These are phyloP conservation scores for Acacia concinna DNA, from an alignment of 331 rosid species.

Conservation along the genomic window DNA sequence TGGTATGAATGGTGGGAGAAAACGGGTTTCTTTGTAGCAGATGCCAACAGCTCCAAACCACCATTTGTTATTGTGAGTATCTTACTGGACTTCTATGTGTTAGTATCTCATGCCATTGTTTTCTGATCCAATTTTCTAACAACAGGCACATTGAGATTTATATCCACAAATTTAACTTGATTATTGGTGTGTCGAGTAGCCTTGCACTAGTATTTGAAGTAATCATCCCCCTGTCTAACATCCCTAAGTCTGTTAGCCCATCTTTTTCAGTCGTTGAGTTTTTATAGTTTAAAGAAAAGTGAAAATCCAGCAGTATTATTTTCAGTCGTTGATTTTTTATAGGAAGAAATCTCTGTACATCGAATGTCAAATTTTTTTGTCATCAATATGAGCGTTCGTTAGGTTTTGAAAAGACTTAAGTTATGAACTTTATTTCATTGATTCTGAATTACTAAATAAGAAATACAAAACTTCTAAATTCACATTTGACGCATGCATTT, in stretches of 20 bases:
- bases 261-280: too few relatives aligned
- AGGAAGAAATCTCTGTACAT: too few relatives aligned
- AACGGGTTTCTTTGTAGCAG: slow-evolving; percentile 71
- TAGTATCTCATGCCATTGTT: slow-evolving; percentile 1
- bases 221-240: slow-evolving; percentile 1
- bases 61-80: slow-evolving; percentile 85
- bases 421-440: background rate
- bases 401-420: background rate
- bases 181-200: slow-evolving; percentile 12
- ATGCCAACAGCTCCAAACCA: slow-evolving; percentile 77
- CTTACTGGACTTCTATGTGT: slow-evolving; percentile 22
- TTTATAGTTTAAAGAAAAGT: background rate
- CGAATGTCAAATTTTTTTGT: too few relatives aligned
- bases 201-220: background rate
- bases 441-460: background rate
- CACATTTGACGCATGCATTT: background rate
- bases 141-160: background rate
- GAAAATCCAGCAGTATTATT: slow-evolving; percentile 13
- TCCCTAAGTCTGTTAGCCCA: slow-evolving; percentile 2
- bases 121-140: slow-evolving; percentile 10
- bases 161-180: background rate
- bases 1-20: slow-evolving; percentile 99
- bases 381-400: background rate
- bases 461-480: background rate
- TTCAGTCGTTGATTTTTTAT: background rate